A percentile compares a stretch with the other conserved stretches of the same genome.
Evolutionary conservation across 2,329 filamentous ascomycete species (phyloP).

Genomic region (Alternaria triticina): DNA sequence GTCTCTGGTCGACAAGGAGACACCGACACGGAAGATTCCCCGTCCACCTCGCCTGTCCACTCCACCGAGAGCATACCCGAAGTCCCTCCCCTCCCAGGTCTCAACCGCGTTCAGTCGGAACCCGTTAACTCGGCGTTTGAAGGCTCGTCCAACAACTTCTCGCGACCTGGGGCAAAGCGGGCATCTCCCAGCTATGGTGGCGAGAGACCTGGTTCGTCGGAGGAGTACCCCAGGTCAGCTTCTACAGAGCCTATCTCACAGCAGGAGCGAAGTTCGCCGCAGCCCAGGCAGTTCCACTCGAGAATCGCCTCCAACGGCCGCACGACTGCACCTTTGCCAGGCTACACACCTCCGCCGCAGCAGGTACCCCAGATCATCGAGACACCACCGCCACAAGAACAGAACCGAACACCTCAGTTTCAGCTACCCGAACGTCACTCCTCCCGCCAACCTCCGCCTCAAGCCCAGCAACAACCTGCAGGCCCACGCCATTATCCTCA

Average conservation of each 20-base stretch:
- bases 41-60: slow-evolving; percentile 58
- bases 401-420: slow-evolving; percentile 36
- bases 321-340: slow-evolving; percentile 60
- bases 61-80: slow-evolving; percentile 43
- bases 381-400: slow-evolving; percentile 57
- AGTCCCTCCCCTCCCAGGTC: slow-evolving; percentile 44
- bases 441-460: slow-evolving; percentile 49
- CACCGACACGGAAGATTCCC: slow-evolving; percentile 62
- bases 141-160: slow-evolving; percentile 60
- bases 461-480: slow-evolving; percentile 18
- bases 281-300: slow-evolving; percentile 62
- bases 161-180: slow-evolving; percentile 57
- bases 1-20: slow-evolving; percentile 65
- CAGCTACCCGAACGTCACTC: slow-evolving; percentile 61
- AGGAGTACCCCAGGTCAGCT: slow-evolving; percentile 27
- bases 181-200: slow-evolving; percentile 30
- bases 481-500: slow-evolving; percentile 24
- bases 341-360: slow-evolving; percentile 46
- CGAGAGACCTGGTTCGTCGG: slow-evolving; percentile 30
- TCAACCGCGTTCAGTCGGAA: slow-evolving; percentile 74
- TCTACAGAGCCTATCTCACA: slow-evolving; percentile 31
- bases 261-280: slow-evolving; percentile 42
- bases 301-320: slow-evolving; percentile 63
- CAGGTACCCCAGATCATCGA: slow-evolving; percentile 68
- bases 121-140: slow-evolving; percentile 56